Percentiles rank a stretch among this genome's conserved stretches.
Conservation (phyloP, 148 eudicot genomes). For the Pouteria glomerata region DNA sequence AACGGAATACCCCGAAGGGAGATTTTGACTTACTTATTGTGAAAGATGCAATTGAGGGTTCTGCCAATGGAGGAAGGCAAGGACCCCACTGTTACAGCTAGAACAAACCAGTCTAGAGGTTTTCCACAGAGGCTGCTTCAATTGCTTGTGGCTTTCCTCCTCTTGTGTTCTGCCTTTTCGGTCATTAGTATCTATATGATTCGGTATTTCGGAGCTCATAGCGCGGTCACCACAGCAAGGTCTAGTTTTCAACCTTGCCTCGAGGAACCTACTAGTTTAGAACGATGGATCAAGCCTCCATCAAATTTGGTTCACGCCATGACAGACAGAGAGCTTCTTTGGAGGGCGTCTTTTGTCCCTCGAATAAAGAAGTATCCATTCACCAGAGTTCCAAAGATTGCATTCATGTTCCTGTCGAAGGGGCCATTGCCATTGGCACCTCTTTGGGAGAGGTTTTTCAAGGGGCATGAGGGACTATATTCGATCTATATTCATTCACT, state of each 20-base stretch:
- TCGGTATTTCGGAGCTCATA: constrained; percentile 41
- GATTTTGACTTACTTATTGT: constrained; percentile 1
- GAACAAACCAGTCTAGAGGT: constrained; percentile 54
- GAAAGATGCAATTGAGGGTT: constrained; percentile 38
- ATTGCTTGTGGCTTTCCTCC: constrained; percentile 49
- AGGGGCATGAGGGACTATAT: constrained; percentile 57
- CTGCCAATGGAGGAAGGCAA: constrained; percentile 69
- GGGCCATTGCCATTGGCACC: constrained; percentile 95
- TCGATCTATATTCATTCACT: constrained; percentile 77
- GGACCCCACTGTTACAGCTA: constrained; percentile 35
- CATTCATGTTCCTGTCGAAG: constrained; percentile 93
- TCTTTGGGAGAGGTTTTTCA: constrained; percentile 89
- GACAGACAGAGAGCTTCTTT: constrained; percentile 71
- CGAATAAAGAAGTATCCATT: constrained; percentile 58
- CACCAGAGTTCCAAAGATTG: constrained; percentile 65
- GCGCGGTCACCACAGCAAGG: constrained; percentile 28
- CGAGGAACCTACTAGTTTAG: constrained; percentile 36
- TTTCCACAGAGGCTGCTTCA: constrained; percentile 51
- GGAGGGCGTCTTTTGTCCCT: constrained; percentile 80
- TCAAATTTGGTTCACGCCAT: constrained; percentile 69
- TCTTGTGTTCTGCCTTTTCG: constrained; percentile 48
- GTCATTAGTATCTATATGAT: constrained; percentile 52
- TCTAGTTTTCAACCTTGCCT: constrained; percentile 46
- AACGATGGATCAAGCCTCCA: constrained; percentile 57
- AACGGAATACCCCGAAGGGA: constrained; percentile 13